Evolutionary conservation across 2,329 filamentous ascomycete species (phyloP).

Genomic region (Davidsoniella australis): DNA sequence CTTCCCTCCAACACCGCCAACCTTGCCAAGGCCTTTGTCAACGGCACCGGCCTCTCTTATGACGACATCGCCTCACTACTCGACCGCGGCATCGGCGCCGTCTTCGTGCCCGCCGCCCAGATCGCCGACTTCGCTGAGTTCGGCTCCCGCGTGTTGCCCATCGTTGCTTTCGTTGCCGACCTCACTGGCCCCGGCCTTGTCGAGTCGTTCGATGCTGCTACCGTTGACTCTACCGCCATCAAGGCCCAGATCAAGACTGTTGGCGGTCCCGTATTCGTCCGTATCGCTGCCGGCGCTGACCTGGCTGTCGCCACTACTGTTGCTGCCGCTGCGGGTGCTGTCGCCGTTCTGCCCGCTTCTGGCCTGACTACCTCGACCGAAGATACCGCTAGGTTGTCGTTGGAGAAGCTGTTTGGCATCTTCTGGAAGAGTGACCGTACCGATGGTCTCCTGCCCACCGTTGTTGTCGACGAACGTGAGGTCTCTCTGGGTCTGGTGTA

Average conservation of each 20-base stretch:
- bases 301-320: conserved; percentile 23
- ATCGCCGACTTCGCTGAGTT: conserved; percentile 41
- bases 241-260: conserved; percentile 27
- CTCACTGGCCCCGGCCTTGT: conserved; percentile 35
- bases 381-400: conserved; percentile 43
- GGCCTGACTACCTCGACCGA: conserved; percentile 51
- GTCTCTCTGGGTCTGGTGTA: conserved; percentile 80
- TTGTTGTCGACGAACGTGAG: conserved; percentile 79
- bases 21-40: conserved; percentile 51
- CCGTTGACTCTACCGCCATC: conserved; percentile 25
- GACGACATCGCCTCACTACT: conserved; percentile 61
- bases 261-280: conserved; percentile 33
- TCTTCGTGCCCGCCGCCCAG: conserved; percentile 62
- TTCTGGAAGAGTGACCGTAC: conserved; percentile 66
- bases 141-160: conserved; percentile 37
- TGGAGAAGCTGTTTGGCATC: conserved; percentile 53
- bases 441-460: conserved; percentile 73
- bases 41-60: conserved; percentile 52
- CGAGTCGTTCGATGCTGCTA: conserved; percentile 31
- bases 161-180: conserved; percentile 29
- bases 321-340: conserved; percentile 33
- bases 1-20: conserved; percentile 29
- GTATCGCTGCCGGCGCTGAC: conserved; percentile 27
- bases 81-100: conserved; percentile 67
- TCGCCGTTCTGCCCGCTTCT: conserved; percentile 59